phyloP scores from a whole-genome alignment of 2,329 filamentous ascomycete genomes.

The Botrytis fragariae region DNA sequence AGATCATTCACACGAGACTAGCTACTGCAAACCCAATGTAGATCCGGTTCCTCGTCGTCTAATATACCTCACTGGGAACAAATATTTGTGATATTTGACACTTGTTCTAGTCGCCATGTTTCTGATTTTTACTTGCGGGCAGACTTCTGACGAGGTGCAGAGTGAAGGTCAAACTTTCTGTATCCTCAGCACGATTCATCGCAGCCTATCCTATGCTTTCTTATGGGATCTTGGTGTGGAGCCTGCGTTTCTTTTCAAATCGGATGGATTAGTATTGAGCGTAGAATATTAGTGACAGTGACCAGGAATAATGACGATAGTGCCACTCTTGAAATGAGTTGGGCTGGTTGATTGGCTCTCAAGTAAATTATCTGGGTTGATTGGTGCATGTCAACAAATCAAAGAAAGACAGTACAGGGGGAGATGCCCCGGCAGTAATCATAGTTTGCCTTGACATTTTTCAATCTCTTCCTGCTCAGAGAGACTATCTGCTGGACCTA shows the following conservation, averaged over 20 bases:
- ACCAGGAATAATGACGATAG: neutral
- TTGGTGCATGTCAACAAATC: no score
- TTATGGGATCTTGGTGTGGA: neutral
- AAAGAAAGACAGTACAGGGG: neutral
- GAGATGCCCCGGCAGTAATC: no score
- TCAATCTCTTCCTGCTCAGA: neutral
- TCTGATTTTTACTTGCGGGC: neutral
- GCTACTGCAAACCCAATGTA: neutral
- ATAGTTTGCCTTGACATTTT: neutral
- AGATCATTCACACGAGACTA: neutral
- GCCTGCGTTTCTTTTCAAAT: accelerated
- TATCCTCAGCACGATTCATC: no score
- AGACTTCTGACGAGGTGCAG: accelerated
- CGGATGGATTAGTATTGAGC: neutral
- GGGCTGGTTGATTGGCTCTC: neutral
- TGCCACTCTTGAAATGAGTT: neutral
- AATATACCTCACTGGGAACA: neutral
- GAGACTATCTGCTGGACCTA: neutral
- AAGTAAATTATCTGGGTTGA: neutral
- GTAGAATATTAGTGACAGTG: neutral
- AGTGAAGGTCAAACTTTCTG: neutral
- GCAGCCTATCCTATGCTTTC: neutral
- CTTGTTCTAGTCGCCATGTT: neutral
- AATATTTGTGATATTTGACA: neutral
- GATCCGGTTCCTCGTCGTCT: neutral